Evolutionary conservation across 2,329 filamentous ascomycete genomes (phyloP), one percentile per base, ranked within the genome.

Genomic region (Ophiostoma montium): DNA sequence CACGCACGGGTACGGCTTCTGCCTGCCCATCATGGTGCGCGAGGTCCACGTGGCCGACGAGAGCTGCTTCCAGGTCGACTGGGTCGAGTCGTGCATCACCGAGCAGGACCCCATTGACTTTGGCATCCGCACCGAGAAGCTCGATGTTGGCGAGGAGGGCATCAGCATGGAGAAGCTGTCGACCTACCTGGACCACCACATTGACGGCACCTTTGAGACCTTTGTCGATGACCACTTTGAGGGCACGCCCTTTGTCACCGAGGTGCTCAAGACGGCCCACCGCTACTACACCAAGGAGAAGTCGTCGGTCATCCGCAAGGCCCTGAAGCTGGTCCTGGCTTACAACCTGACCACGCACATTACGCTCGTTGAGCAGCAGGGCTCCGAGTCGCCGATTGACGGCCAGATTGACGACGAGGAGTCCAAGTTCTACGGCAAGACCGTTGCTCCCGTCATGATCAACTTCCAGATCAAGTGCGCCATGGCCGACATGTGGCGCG

Each of bases 401-500:
- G 90, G 89, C 55, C 83, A 86, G 69, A 90, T 96, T 55, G 80
- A 90, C 47, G 85, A 92, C 60, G 79, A 86, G 59, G 78, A 82
- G 48, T 94, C 87, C 56, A 92, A 86, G 63, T 95, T 84, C 72
- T 83, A 77, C 59, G 89, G 89, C 61, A 90, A 90, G 71, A 89
- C 84, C 33, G 81, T 95, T 54, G 90, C 90, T 15, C 90, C 90
- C 12, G 89, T 95, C 62, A 94, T 96, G 89, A 94, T 96, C 77
- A 96, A 95, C 73, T 95, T 95, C 78, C 87, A 95, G 70, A 88
- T 96, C 72, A 96, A 96, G 76, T 92, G 86, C 60, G 89, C 89
- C 49, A 82, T 96, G 69, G 90, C 89, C 56, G 88, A 94, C 61
- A 94, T 95, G 86, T 96, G 90, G 90, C 88, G 90, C 56, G 89